Conservation (phyloP, 2,329 filamentous ascomycete species). For the Fusarium sp. region DNA sequence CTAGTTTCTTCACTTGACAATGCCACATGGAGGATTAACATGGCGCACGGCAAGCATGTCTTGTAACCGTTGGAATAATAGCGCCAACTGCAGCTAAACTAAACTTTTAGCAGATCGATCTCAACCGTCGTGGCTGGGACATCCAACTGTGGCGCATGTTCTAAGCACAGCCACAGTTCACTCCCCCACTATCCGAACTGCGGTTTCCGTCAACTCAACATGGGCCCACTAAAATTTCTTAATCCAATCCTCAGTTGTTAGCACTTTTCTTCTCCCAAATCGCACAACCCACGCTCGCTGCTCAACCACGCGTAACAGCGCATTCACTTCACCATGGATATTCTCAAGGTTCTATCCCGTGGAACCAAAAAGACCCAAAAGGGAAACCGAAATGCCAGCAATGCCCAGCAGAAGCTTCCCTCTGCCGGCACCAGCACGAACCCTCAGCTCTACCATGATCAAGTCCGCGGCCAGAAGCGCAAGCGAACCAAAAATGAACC, state of each 20-base stretch:
- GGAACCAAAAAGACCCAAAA: slow-evolving; percentile 71
- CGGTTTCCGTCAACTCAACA: slow-evolving; percentile 14
- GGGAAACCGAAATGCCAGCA: slow-evolving; percentile 47
- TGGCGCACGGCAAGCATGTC: slow-evolving; percentile 7
- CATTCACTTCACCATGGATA: slow-evolving; percentile 67
- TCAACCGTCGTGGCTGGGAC: slow-evolving; percentile 17
- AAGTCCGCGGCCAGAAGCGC: slow-evolving; percentile 65
- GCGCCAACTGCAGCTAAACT: background rate
- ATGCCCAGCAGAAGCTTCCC: slow-evolving; percentile 63
- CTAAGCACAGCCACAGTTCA: slow-evolving; percentile 2
- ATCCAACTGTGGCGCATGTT: background rate
- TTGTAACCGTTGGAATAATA: background rate
- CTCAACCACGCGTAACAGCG: slow-evolving; percentile 15
- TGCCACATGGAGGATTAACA: slow-evolving; percentile 13
- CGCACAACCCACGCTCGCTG: slow-evolving; percentile 12
- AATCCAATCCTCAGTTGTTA: slow-evolving; percentile 30
- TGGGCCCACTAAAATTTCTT: slow-evolving; percentile 47
- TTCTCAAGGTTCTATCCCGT: slow-evolving; percentile 78
- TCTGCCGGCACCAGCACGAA: slow-evolving; percentile 74
- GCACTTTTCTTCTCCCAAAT: slow-evolving; percentile 34
- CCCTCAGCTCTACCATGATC: slow-evolving; percentile 77
- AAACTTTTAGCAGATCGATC: slow-evolving; percentile 3
- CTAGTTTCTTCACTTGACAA: background rate
- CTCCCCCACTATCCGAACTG: slow-evolving; percentile 42
- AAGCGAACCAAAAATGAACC: slow-evolving; percentile 62